phyloP scores from a whole-genome alignment of 2,329 filamentous ascomycete genomes.

The Corynespora cassiicola region DNA sequence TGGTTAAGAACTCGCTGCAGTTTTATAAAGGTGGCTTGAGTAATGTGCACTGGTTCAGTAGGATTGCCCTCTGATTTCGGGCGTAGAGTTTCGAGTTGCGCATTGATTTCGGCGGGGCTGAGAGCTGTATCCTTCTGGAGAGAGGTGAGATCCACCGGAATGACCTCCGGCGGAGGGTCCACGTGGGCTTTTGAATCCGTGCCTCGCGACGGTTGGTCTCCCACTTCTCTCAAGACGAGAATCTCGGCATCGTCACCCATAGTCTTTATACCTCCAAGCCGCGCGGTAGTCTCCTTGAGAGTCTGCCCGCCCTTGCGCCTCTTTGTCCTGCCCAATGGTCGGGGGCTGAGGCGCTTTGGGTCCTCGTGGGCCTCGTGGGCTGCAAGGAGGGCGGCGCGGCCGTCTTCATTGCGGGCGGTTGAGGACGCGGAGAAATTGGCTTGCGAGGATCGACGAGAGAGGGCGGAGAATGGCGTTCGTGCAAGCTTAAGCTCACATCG shows the following conservation, averaged over 20 bases:
- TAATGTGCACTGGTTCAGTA: slow-evolving; percentile 36
- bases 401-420: slow-evolving; percentile 28
- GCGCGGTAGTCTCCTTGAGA: slow-evolving; percentile 35
- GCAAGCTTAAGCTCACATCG: slow-evolving; percentile 44
- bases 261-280: slow-evolving; percentile 33
- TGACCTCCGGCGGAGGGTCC: slow-evolving; percentile 1
- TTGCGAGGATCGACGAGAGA: slow-evolving; percentile 19
- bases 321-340: slow-evolving; percentile 26
- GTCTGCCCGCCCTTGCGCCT: slow-evolving; percentile 27
- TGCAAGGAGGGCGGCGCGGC: slow-evolving; percentile 16
- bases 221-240: slow-evolving; percentile 39
- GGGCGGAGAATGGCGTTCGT: slow-evolving; percentile 22
- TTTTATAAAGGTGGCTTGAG: slow-evolving; percentile 30
- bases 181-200: too few species aligned
- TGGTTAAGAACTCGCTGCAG: slow-evolving; percentile 27
- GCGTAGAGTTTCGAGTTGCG: slow-evolving; percentile 38
- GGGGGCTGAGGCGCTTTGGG: slow-evolving; percentile 2
- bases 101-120: slow-evolving; percentile 35
- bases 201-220: too few species aligned
- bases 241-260: slow-evolving; percentile 45
- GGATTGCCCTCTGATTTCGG: slow-evolving; percentile 22
- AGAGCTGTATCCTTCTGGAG: slow-evolving; percentile 31
- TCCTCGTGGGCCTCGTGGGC: neutral
- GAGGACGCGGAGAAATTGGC: slow-evolving; percentile 36
- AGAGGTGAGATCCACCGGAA: slow-evolving; percentile 31